A percentile compares a stretch with the other conserved stretches of the same genome.
These are phyloP conservation scores for Pythium sukuiense DNA, from an alignment of 352 stramenopile genomes.

Conservation along the genomic window DNA sequence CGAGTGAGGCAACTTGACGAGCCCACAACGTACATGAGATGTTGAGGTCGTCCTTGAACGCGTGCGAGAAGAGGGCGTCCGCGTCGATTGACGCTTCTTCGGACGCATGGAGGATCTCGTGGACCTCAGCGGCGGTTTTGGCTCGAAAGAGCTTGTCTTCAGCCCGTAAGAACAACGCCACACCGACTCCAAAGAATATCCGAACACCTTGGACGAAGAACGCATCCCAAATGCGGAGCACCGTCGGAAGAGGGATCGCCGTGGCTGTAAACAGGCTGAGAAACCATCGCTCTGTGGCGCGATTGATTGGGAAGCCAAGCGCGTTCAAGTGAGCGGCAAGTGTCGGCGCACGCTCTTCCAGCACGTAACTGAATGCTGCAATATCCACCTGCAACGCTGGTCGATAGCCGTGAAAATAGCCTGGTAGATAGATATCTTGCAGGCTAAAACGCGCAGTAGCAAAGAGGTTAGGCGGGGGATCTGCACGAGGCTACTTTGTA, in stretches of 20 bases:
- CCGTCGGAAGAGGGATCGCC: slow-evolving; percentile 65
- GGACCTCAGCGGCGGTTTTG: slow-evolving; percentile 47
- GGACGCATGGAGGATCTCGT: slow-evolving; percentile 49
- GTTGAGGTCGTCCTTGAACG: slow-evolving; percentile 80
- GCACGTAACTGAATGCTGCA: slow-evolving; percentile 46
- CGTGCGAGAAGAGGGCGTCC: slow-evolving; percentile 65
- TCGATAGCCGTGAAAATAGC: slow-evolving; percentile 79
- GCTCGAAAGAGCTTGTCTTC: slow-evolving; percentile 71
- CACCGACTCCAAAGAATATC: slow-evolving; percentile 68
- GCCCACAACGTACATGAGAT: slow-evolving; percentile 54
- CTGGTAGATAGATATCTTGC: slow-evolving; percentile 64
- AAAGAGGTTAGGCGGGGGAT: not conserved
- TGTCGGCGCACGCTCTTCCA: slow-evolving; percentile 55
- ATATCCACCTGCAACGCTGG: slow-evolving; percentile 73
- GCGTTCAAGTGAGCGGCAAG: slow-evolving; percentile 51
- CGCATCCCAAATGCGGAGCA: slow-evolving; percentile 77
- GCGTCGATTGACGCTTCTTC: slow-evolving; percentile 71
- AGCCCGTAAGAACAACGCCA: slow-evolving; percentile 63
- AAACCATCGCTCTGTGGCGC: slow-evolving; percentile 69
- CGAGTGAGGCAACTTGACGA: not conserved
- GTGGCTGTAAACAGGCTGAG: slow-evolving; percentile 74
- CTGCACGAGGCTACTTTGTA: not conserved
- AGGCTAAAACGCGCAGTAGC: slow-evolving; percentile 31
- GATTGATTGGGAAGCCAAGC: slow-evolving; percentile 55
- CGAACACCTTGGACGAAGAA: slow-evolving; percentile 76